Percentiles rank a stretch among this genome's conserved stretches.
Evolutionary conservation across 1,139 yeast species (phyloP).

Genomic region (Lodderomyces elongisporus): DNA sequence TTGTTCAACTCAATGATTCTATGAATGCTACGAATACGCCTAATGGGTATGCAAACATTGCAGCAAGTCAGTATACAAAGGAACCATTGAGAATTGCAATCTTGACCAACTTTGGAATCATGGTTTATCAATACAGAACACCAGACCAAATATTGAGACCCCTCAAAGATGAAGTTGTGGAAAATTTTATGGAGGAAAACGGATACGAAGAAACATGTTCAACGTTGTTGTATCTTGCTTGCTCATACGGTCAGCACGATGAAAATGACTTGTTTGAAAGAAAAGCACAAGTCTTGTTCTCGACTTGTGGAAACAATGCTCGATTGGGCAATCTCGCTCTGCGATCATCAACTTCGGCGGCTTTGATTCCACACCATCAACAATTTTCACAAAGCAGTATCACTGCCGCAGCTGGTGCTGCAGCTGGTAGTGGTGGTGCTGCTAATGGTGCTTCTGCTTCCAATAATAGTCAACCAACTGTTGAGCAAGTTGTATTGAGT

Average conservation of each 20-base stretch:
- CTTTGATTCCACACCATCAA: slow-evolving; percentile 13
- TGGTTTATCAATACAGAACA: slow-evolving; percentile 69
- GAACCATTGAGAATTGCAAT: slow-evolving; percentile 69
- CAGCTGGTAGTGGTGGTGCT: too few species aligned
- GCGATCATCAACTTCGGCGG: slow-evolving; percentile 6
- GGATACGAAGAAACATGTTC: slow-evolving; percentile 76
- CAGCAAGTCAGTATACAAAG: slow-evolving; percentile 76
- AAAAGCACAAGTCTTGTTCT: slow-evolving; percentile 47
- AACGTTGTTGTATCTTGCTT: slow-evolving; percentile 76
- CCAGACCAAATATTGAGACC: slow-evolving; percentile 75
- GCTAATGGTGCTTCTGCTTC: background rate
- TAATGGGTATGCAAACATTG: slow-evolving; percentile 73
- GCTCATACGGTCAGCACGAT: slow-evolving; percentile 55
- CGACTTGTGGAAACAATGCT: slow-evolving; percentile 54
- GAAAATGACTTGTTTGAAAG: slow-evolving; percentile 46
- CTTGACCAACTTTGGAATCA: slow-evolving; percentile 73
- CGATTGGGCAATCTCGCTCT: slow-evolving; percentile 33
- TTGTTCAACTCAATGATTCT: slow-evolving; percentile 63
- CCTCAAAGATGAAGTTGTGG: slow-evolving; percentile 54
- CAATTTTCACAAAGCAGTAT: background rate
- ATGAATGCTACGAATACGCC: slow-evolving; percentile 71
- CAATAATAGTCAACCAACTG: slow-evolving; percentile 33
- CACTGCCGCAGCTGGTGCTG: too few species aligned
- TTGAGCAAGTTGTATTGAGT: slow-evolving; percentile 78
- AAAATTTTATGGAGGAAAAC: slow-evolving; percentile 44